Percentiles rank a stretch among this genome's conserved stretches.
phyloP scores from a whole-genome alignment of 257 asterid species.

The Capsicum pubescens region DNA sequence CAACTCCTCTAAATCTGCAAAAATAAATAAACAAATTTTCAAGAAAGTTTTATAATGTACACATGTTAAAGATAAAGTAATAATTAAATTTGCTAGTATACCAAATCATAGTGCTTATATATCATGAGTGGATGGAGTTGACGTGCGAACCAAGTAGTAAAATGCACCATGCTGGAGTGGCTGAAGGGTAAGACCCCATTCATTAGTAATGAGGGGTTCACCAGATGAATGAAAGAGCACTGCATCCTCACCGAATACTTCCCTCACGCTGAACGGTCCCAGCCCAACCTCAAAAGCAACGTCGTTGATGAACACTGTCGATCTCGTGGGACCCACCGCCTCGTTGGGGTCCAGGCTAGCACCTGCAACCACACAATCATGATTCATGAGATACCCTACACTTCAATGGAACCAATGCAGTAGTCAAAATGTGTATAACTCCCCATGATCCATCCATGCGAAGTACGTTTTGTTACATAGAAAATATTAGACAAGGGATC shows the following conservation, averaged over 20 bases:
- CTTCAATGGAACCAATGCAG: slow-evolving; percentile 30
- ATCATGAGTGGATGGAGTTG: slow-evolving; percentile 39
- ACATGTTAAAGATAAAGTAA: background rate
- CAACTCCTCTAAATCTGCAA: slow-evolving; percentile 16
- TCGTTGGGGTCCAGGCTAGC: slow-evolving; percentile 32
- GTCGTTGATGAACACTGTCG: slow-evolving; percentile 86
- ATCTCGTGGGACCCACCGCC: slow-evolving; percentile 44
- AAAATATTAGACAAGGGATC: slow-evolving; percentile 25
- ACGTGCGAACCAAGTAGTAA: slow-evolving; percentile 75
- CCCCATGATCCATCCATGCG: slow-evolving; percentile 55
- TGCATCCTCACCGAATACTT: slow-evolving; percentile 85
- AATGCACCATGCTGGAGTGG: slow-evolving; percentile 85
- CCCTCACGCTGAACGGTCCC: slow-evolving; percentile 73
- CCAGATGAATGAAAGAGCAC: slow-evolving; percentile 78
- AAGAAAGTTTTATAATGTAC: background rate
- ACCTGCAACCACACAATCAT: slow-evolving; percentile 55
- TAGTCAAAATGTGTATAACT: slow-evolving; percentile 36
- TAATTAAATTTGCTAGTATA: slow-evolving; percentile 26
- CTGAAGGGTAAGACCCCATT: slow-evolving; percentile 75
- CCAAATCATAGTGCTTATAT: slow-evolving; percentile 43
- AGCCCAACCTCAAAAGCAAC: slow-evolving; percentile 80
- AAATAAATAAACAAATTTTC: background rate
- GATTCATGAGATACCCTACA: slow-evolving; percentile 36
- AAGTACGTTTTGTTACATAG: slow-evolving; percentile 46
- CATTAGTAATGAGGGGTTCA: slow-evolving; percentile 75